Conservation (phyloP, 176 grass and related monocot species). For the Lolium perenne region DNA sequence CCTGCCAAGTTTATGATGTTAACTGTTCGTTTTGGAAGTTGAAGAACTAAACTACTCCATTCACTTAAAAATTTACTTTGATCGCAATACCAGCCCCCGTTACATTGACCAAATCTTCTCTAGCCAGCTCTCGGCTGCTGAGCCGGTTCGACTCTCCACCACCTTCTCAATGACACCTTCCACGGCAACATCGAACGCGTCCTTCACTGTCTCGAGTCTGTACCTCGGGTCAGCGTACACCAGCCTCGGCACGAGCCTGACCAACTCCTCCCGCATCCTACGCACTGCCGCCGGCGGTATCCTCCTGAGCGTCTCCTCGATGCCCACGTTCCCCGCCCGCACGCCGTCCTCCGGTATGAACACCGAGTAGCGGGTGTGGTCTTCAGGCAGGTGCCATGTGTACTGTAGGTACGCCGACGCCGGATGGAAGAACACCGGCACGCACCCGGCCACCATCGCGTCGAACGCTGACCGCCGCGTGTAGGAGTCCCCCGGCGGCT, state of each 20-base stretch:
- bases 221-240: conserved; percentile 40
- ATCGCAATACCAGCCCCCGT: too few relatives aligned
- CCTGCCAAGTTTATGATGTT: too few relatives aligned
- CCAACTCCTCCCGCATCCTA: conserved; percentile 46
- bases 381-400: conserved; percentile 39
- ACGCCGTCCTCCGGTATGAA: conserved; percentile 36
- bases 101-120: too few relatives aligned
- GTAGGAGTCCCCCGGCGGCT: conserved; percentile 38
- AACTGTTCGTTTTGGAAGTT: too few relatives aligned
- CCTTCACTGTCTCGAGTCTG: not conserved
- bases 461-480: too few relatives aligned
- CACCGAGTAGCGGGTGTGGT: conserved; percentile 49
- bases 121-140: too few relatives aligned
- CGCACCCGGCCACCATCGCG: too few relatives aligned
- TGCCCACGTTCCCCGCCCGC: conserved; percentile 32
- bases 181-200: conserved; percentile 43
- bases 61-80: too few relatives aligned
- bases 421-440: too few relatives aligned
- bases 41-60: too few relatives aligned
- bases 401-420: conserved; percentile 14
- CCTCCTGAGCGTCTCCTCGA: conserved; percentile 23
- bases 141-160: not conserved
- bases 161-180: conserved; percentile 35
- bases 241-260: conserved; percentile 44
- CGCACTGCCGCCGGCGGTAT: not conserved